Conservation (phyloP, 495 filamentous ascomycete genomes). For the Aspergillus diversus region DNA sequence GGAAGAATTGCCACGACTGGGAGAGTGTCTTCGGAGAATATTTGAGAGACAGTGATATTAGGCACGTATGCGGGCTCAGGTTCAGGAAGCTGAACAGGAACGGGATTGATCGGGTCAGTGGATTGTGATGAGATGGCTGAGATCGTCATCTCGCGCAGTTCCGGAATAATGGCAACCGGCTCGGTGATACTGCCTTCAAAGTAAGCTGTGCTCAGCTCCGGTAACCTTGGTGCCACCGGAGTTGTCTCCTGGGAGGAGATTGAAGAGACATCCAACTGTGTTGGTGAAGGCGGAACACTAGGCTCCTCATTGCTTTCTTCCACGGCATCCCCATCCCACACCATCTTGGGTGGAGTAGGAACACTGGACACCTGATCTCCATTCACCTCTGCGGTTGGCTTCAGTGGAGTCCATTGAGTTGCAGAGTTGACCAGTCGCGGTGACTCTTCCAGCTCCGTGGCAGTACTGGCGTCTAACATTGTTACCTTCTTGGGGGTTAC, state of each 20-base stretch:
- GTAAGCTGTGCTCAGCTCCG: conserved; percentile 39
- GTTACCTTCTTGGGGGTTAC: conserved; percentile 27
- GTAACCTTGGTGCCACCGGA: conserved; percentile 36
- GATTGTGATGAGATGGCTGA: conserved; percentile 37
- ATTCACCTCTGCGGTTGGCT: conserved; percentile 25
- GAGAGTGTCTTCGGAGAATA: conserved; percentile 26
- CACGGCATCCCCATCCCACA: conserved; percentile 36
- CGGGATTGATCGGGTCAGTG: conserved; percentile 32
- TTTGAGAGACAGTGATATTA: conserved; percentile 30
- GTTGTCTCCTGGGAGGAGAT: conserved; percentile 44
- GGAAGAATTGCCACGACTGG: conserved; percentile 31
- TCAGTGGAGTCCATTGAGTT: conserved; percentile 44
- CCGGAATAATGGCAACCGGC: conserved; percentile 33
- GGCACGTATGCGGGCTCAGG: conserved; percentile 29
- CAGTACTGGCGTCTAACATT: conserved; percentile 26
- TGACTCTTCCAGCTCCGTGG: conserved; percentile 21
- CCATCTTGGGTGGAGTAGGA: conserved; percentile 45
- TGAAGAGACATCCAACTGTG: conserved; percentile 39
- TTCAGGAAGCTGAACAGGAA: conserved; percentile 17
- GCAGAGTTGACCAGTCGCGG: conserved; percentile 37
- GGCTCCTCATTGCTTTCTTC: conserved; percentile 24
- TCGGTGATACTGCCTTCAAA: conserved; percentile 34
- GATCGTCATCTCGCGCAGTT: conserved; percentile 28
- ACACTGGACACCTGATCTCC: conserved; percentile 38
- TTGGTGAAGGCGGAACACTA: conserved; percentile 24